These are phyloP conservation scores for Rachicladosporium sp. DNA, from an alignment of 2,329 filamentous ascomycete genomes.

Conservation along the genomic window DNA sequence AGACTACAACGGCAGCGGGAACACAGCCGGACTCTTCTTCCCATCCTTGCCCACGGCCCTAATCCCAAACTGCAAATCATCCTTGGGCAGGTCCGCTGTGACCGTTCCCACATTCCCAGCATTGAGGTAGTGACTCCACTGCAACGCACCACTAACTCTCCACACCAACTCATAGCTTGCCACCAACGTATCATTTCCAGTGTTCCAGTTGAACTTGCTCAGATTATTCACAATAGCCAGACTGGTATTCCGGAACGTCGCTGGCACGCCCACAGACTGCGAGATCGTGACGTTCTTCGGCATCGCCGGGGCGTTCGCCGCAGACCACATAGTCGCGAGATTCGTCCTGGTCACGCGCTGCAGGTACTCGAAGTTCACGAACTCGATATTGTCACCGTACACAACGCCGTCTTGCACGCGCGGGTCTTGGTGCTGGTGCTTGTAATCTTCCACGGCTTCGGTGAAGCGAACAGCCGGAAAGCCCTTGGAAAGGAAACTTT, in stretches of 20 bases:
- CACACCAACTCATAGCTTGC: slow-evolving; percentile 45
- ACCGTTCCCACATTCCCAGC: slow-evolving; percentile 37
- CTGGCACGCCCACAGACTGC: slow-evolving; percentile 15
- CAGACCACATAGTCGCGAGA: slow-evolving; percentile 41
- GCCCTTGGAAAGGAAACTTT: slow-evolving; percentile 42
- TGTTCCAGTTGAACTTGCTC: slow-evolving; percentile 38
- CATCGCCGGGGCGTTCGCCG: slow-evolving; percentile 40
- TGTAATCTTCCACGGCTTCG: slow-evolving; percentile 45
- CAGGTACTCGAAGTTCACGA: slow-evolving; percentile 45
- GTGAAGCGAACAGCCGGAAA: slow-evolving; percentile 45
- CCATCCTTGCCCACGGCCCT: slow-evolving; percentile 39
- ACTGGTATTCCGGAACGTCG: slow-evolving; percentile 12
- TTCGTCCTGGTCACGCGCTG: slow-evolving; percentile 44
- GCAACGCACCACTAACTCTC: slow-evolving; percentile 37
- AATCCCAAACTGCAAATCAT: slow-evolving; percentile 47
- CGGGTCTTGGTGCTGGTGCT: slow-evolving; percentile 46
- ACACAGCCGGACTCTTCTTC: slow-evolving; percentile 38
- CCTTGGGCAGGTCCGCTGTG: slow-evolving; percentile 41
- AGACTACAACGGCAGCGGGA: slow-evolving; percentile 25
- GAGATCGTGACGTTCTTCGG: slow-evolving; percentile 38
- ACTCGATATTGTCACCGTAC: slow-evolving; percentile 45
- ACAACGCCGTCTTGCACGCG: slow-evolving; percentile 38
- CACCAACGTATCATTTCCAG: slow-evolving; percentile 28
- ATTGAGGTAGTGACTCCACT: slow-evolving; percentile 24
- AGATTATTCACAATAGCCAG: slow-evolving; percentile 29